phyloP scores from a whole-genome alignment of 148 eudicot species.

The Fagopyrum esculentum region DNA sequence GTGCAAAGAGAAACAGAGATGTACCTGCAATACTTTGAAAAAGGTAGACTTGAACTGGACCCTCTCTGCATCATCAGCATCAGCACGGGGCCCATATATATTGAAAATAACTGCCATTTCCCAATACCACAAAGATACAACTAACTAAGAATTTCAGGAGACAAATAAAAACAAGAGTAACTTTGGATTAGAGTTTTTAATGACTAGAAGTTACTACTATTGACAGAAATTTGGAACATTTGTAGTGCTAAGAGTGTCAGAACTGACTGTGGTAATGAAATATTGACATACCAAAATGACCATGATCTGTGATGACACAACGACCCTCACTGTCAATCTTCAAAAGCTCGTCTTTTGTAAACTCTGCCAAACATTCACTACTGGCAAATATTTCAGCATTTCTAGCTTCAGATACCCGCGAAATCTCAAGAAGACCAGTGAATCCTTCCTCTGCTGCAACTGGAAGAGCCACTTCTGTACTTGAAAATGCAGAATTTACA shows the following conservation, averaged over 20 bases:
- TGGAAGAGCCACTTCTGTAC: constrained; percentile 78
- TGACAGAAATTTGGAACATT: neutral
- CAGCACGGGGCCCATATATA: constrained; percentile 89
- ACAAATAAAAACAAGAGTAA: neutral
- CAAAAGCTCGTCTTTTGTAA: constrained; percentile 62
- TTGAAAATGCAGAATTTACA: constrained; percentile 70
- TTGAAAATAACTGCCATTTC: constrained; percentile 74
- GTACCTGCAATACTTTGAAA: constrained; percentile 76
- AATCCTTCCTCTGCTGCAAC: constrained; percentile 86
- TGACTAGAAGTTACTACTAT: neutral
- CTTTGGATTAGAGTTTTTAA: neutral
- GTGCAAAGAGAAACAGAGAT: constrained; percentile 10
- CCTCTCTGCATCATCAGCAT: constrained; percentile 65
- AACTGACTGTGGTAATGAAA: neutral
- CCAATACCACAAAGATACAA: constrained; percentile 4
- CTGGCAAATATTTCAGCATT: constrained; percentile 26
- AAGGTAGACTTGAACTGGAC: constrained; percentile 64
- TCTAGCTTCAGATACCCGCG: constrained; percentile 31
- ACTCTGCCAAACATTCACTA: constrained; percentile 52
- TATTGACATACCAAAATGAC: constrained; percentile 70
- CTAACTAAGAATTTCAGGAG: constrained; percentile 7
- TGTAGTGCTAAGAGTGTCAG: neutral
- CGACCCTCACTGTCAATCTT: constrained; percentile 87
- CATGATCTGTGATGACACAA: constrained; percentile 88
- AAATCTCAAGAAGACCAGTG: constrained; percentile 70